phyloP scores from a whole-genome alignment of 805 yeast species.

The Starmerella sirachaensis region DNA sequence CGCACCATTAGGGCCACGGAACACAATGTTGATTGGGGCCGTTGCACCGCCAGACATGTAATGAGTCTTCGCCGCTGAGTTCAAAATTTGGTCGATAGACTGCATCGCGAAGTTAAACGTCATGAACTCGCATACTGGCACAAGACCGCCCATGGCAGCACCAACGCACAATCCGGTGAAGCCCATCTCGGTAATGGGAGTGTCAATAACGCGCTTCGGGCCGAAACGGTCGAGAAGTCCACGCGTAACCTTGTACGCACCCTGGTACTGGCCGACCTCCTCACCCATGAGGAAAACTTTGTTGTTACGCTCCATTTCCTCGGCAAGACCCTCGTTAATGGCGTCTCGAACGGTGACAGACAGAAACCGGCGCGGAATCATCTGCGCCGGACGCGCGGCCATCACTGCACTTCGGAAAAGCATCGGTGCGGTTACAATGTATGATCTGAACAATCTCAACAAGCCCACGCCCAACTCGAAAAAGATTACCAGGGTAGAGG shows the following conservation, averaged over 20 bases:
- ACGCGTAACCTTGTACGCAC: constrained; percentile 95
- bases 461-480: no score
- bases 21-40: constrained; percentile 81
- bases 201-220: constrained; percentile 83
- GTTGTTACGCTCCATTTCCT: constrained; percentile 92
- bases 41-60: constrained; percentile 99
- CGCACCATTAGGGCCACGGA: constrained; percentile 99
- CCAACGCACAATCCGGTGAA: constrained; percentile 92
- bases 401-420: constrained; percentile 3
- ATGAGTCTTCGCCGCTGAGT: constrained; percentile 96
- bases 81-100: constrained; percentile 94
- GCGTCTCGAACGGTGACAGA: constrained; percentile 91
- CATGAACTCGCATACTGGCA: constrained; percentile 97
- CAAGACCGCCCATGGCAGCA: constrained; percentile 90
- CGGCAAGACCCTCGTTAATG: constrained; percentile 85
- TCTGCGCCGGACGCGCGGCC: constrained; percentile 12
- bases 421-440: neutral
- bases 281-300: constrained; percentile 94
- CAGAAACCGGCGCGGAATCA: constrained; percentile 16
- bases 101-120: constrained; percentile 99
- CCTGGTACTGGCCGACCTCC: constrained; percentile 98
- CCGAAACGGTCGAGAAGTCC: constrained; percentile 93
- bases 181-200: constrained; percentile 99
- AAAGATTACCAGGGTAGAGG: constrained; percentile 2
- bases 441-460: no score